A percentile compares a stretch with the other conserved stretches of the same genome.
phyloP scores from a whole-genome alignment of 169 alveolate genomes.

The Plasmodium gonderi region DNA sequence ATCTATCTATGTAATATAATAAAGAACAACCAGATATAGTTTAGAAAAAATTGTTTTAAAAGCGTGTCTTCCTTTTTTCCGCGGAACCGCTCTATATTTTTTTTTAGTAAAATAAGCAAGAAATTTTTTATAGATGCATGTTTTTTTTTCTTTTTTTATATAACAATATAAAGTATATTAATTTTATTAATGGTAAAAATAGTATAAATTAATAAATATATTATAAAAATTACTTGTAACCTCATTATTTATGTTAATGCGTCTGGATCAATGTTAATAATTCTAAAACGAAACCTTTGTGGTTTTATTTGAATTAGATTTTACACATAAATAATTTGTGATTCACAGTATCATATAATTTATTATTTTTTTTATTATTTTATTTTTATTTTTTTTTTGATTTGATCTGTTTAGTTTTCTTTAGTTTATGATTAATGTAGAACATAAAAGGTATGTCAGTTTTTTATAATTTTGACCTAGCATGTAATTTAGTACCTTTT shows the following conservation, averaged over 20 bases:
- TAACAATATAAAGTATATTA: no score
- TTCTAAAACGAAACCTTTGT: not conserved
- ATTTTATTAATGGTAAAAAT: not conserved
- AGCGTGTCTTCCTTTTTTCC: no score
- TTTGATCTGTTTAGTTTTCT: not conserved
- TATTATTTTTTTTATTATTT: not conserved
- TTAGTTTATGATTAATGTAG: not conserved
- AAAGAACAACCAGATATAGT: no score
- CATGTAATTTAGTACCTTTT: not conserved
- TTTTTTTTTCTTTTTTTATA: not conserved
- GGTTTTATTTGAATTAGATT: not conserved
- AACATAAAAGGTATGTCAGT: not conserved
- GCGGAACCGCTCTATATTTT: no score
- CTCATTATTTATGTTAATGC: not conserved
- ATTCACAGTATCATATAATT: not conserved
- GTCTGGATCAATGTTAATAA: not conserved
- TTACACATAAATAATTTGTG: not conserved
- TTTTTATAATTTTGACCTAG: not conserved
- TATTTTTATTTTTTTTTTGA: not conserved
- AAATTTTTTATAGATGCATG: no score
- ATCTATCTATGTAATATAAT: no score
- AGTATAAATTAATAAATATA: not conserved
- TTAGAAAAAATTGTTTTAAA: no score
- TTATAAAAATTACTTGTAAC: not conserved
- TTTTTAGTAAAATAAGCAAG: no score